Conservation (phyloP, 202 grass and related monocot species). For the Brachypodium distachyon region DNA sequence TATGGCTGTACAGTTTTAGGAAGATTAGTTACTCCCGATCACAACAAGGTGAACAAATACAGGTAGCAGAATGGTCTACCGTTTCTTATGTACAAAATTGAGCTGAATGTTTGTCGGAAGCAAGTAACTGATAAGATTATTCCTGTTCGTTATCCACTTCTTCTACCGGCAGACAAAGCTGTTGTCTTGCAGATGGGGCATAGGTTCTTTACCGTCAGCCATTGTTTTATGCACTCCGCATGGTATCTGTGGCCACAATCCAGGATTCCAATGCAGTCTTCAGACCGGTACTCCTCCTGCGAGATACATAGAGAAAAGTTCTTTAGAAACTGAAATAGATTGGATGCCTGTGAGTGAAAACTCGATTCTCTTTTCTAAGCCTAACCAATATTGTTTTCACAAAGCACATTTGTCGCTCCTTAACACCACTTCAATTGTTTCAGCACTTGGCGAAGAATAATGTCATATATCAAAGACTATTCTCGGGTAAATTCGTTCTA, state of each 20-base stretch:
- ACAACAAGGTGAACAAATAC: conserved; percentile 49
- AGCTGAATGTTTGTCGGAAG: conserved; percentile 54
- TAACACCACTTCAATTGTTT: background rate
- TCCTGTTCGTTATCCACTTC: conserved; percentile 37
- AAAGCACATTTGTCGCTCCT: background rate
- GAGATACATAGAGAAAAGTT: background rate
- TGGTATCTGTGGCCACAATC: conserved; percentile 84
- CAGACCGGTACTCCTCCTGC: conserved; percentile 57
- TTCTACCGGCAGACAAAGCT: conserved; percentile 53
- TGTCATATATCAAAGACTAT: background rate
- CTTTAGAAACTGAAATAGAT: background rate
- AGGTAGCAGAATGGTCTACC: conserved; percentile 49
- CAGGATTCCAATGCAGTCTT: conserved; percentile 58
- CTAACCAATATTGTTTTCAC: background rate
- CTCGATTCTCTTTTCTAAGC: background rate
- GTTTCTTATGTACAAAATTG: conserved; percentile 85
- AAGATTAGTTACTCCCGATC: conserved; percentile 41
- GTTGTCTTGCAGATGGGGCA: conserved; percentile 88
- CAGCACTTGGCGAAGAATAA: background rate
- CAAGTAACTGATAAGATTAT: conserved; percentile 37
- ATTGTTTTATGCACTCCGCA: conserved; percentile 69
- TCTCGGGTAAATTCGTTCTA: background rate
- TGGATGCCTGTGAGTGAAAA: background rate
- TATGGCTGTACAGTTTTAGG: conserved; percentile 61
- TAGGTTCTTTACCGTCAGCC: conserved; percentile 77